These are phyloP conservation scores for Curvularia lunata DNA, from an alignment of 2,329 filamentous ascomycete species.

Conservation along the genomic window DNA sequence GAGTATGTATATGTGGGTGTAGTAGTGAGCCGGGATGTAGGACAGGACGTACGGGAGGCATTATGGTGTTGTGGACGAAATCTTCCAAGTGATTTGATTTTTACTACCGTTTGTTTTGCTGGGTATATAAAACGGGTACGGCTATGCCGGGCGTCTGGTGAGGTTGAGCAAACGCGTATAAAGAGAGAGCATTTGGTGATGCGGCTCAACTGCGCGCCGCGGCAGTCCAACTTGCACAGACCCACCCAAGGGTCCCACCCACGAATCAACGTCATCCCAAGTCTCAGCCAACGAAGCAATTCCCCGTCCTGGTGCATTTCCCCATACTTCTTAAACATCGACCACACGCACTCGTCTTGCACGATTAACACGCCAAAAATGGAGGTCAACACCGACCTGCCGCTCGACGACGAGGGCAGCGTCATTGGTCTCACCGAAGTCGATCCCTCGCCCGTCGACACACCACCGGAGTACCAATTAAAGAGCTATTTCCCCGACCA, in stretches of 20 bases:
- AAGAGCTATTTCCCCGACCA: conserved; percentile 54
- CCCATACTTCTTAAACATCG: conserved; percentile 13
- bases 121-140: background rate
- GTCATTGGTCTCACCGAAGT: conserved; percentile 74
- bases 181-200: conserved; percentile 12
- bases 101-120: background rate
- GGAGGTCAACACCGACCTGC: conserved; percentile 24
- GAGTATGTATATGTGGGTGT: conserved; percentile 24
- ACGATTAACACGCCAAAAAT: conserved; percentile 14
- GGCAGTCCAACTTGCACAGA: conserved; percentile 20
- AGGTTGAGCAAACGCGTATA: background rate
- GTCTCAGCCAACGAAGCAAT: conserved; percentile 30
- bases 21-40: conserved; percentile 43
- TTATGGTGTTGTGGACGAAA: conserved; percentile 1
- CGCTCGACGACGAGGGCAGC: conserved; percentile 54
- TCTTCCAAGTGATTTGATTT: too few relatives aligned
- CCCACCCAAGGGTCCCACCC: conserved; percentile 6
- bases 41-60: conserved; percentile 25
- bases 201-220: conserved; percentile 18
- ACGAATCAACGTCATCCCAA: conserved; percentile 44
- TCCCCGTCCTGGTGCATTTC: conserved; percentile 17
- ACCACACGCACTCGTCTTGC: background rate
- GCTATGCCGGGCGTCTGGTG: background rate
- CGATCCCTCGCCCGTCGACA: conserved; percentile 80
- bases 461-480: conserved; percentile 56